Percentiles rank a stretch among this genome's conserved stretches.
Conservation (phyloP, 2,329 filamentous ascomycete genomes). For the Gaeumannomyces sp. region DNA sequence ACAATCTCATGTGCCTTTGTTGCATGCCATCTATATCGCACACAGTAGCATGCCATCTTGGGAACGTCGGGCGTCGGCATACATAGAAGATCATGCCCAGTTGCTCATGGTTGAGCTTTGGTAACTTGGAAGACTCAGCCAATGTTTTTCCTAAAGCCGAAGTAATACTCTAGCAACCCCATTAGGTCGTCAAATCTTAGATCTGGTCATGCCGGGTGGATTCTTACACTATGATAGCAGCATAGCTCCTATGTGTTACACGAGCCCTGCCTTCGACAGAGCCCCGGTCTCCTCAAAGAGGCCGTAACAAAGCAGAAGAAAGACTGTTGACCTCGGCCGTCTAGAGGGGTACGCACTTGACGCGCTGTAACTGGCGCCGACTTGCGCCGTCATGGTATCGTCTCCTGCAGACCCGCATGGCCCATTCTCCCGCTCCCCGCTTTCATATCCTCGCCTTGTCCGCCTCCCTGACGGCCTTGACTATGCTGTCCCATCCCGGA, state of each 20-base stretch:
- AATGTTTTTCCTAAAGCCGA: background rate
- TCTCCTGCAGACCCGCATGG: background rate
- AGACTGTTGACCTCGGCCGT: background rate
- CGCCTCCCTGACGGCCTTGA: conserved; percentile 42
- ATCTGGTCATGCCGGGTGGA: too few relatives aligned
- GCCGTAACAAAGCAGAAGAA: background rate
- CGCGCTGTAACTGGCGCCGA: background rate
- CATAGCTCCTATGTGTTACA: background rate
- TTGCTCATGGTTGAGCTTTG: background rate
- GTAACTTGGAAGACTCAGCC: background rate
- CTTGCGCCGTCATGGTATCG: background rate
- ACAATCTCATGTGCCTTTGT: background rate
- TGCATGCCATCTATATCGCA: background rate
- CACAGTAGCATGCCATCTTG: background rate
- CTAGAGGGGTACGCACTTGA: background rate
- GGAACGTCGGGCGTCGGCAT: background rate
- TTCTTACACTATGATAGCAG: background rate
- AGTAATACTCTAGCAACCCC: background rate
- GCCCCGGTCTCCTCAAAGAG: background rate
- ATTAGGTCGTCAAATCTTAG: background rate
- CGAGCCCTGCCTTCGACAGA: background rate
- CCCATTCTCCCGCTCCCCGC: background rate
- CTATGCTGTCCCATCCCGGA: conserved; percentile 46
- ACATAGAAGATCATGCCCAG: background rate
- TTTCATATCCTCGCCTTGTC: conserved; percentile 45